Conservation (phyloP, 2,329 filamentous ascomycete species). For the Pseudogymnoascus sp. region DNA sequence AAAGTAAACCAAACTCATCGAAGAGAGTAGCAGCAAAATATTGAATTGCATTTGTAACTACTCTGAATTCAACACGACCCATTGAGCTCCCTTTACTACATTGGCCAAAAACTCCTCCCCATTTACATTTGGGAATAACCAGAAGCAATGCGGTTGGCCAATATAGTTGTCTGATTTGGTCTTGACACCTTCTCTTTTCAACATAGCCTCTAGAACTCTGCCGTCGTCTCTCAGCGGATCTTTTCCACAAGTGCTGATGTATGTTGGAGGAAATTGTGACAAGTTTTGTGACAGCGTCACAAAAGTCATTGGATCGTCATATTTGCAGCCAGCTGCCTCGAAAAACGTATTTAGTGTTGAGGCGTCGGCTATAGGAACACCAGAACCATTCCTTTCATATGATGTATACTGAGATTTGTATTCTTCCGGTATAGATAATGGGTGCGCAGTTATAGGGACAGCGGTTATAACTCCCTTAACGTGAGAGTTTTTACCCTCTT, state of each 20-base stretch:
- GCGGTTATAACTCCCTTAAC: constrained; percentile 20
- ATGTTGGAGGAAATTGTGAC: constrained; percentile 18
- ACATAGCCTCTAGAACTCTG: constrained; percentile 22
- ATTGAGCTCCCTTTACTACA: constrained; percentile 15
- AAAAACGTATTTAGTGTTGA: constrained; percentile 18
- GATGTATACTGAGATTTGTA: constrained; percentile 18
- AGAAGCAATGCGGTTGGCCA: constrained; percentile 29
- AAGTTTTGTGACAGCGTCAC: constrained; percentile 14
- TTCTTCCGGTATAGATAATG: constrained; percentile 14
- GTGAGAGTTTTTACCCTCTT: constrained; percentile 9
- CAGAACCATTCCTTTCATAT: constrained; percentile 17
- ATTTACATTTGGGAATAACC: constrained; percentile 20
- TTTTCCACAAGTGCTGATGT: constrained; percentile 20
- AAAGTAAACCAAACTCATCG: too few relatives aligned
- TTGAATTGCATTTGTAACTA: too few relatives aligned
- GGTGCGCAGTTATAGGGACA: constrained; percentile 20
- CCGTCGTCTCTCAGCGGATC: constrained; percentile 29
- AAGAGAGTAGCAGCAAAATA: too few relatives aligned
- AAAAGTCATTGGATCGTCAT: constrained; percentile 15
- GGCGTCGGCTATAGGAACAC: constrained; percentile 18
- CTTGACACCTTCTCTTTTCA: constrained; percentile 23
- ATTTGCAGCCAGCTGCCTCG: constrained; percentile 10
- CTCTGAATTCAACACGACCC: neutral
- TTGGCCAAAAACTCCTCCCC: constrained; percentile 18
- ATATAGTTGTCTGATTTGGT: constrained; percentile 24